phyloP scores from a whole-genome alignment of 805 yeast genomes.

The Lachancea lanzarotensis region DNA sequence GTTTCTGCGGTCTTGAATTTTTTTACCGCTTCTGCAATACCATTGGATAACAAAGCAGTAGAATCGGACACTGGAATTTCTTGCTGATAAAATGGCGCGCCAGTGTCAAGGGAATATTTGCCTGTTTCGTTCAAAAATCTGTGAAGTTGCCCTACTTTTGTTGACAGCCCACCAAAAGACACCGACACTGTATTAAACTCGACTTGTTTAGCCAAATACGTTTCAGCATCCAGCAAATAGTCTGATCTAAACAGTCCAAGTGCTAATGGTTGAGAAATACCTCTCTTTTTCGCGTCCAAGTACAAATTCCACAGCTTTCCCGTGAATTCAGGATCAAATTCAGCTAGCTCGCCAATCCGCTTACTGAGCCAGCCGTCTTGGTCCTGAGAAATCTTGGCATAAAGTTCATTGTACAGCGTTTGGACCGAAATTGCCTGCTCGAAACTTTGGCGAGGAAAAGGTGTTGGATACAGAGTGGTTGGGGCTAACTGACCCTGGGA shows the following conservation, averaged over 20 bases:
- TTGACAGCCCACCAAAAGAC: conserved; percentile 85
- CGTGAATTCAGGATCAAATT: conserved; percentile 69
- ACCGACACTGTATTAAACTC: conserved; percentile 96
- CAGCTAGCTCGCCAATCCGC: conserved; percentile 48
- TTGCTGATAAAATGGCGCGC: conserved; percentile 38
- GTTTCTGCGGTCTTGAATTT: conserved; percentile 38
- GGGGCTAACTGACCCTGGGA: conserved; percentile 64
- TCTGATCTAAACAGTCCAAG: conserved; percentile 88
- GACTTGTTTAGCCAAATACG: conserved; percentile 69
- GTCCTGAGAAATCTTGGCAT: conserved; percentile 56
- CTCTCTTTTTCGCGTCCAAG: conserved; percentile 39
- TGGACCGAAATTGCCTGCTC: conserved; percentile 63
- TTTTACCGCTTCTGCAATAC: conserved; percentile 59
- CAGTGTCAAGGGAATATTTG: conserved; percentile 39
- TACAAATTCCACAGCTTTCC: conserved; percentile 66
- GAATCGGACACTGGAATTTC: conserved; percentile 64
- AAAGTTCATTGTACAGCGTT: conserved; percentile 61
- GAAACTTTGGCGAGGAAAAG: conserved; percentile 66
- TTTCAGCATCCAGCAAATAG: conserved; percentile 57
- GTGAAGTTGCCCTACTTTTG: conserved; percentile 75
- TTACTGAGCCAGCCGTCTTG: conserved; percentile 55
- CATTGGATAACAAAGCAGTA: conserved; percentile 51
- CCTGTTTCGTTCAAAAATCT: conserved; percentile 55
- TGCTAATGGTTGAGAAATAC: conserved; percentile 58
- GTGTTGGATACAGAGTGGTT: conserved; percentile 84